A percentile compares a stretch with the other conserved stretches of the same genome.
Evolutionary conservation across 1,284 basidiomycete genomes (phyloP).

Genomic region (Puccinia hordei): DNA sequence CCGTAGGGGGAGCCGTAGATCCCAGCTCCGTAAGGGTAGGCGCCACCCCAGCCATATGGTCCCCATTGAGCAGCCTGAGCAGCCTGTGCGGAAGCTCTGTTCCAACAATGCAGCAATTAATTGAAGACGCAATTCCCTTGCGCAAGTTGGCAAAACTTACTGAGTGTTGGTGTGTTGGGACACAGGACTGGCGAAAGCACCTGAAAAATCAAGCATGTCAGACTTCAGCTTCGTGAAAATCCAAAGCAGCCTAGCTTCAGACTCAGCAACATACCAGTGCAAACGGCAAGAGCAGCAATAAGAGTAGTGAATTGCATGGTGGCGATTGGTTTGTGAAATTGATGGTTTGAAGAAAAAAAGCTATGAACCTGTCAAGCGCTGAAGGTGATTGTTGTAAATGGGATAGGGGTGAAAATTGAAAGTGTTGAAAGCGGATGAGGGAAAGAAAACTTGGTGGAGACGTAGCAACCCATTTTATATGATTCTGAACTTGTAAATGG

Average conservation of each 20-base stretch:
- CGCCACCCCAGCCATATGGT: neutral
- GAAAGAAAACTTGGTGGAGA: neutral
- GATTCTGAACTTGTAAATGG: too few relatives aligned
- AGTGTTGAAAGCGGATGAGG: neutral
- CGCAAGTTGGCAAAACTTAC: neutral
- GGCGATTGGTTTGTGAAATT: neutral
- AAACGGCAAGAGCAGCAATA: neutral
- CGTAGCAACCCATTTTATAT: neutral
- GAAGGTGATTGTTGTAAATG: neutral
- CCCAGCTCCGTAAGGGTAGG: neutral
- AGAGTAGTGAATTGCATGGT: neutral
- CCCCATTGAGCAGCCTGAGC: neutral
- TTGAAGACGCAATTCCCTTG: neutral
- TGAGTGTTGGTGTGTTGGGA: neutral
- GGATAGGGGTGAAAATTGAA: neutral
- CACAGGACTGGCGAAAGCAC: neutral
- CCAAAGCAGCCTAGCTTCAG: neutral
- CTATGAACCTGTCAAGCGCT: neutral
- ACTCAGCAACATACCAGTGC: neutral
- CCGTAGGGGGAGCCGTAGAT: neutral
- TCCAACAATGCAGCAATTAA: neutral
- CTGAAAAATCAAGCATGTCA: neutral
- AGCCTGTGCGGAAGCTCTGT: neutral
- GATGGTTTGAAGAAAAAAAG: neutral
- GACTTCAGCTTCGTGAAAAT: neutral